phyloP scores from a whole-genome alignment of 225 moss, liverwort and hornwort species.

The Pseudoscleropodium purum region DNA sequence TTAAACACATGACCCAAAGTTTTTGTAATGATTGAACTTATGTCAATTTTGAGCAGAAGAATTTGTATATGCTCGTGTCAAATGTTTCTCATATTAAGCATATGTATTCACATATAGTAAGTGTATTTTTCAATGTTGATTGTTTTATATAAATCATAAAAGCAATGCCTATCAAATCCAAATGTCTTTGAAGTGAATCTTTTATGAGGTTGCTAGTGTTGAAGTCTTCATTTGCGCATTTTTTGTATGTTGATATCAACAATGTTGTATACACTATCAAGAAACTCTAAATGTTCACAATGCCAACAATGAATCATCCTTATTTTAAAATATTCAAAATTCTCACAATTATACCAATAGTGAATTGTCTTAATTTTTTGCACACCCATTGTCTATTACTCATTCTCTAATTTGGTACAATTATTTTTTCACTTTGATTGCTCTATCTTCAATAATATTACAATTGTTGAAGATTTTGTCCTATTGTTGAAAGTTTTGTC shows the following conservation, averaged over 20 bases:
- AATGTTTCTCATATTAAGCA: too few relatives aligned
- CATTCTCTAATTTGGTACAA: rapidly evolving
- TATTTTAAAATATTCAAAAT: not conserved
- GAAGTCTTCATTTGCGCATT: not conserved
- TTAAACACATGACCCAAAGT: too few relatives aligned
- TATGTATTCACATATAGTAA: not conserved
- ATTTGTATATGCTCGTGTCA: rapidly evolving
- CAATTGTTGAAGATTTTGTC: not conserved
- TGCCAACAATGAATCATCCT: not conserved
- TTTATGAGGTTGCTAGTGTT: not conserved
- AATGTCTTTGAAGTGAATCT: not conserved
- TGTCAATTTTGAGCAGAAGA: not conserved
- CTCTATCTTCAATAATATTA: too few relatives aligned
- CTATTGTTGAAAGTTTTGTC: not conserved
- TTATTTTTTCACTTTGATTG: not conserved
- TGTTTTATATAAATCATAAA: rapidly evolving
- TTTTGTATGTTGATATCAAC: not conserved
- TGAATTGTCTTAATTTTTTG: not conserved
- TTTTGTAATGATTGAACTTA: too few relatives aligned
- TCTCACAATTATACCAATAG: rapidly evolving
- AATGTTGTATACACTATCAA: not conserved
- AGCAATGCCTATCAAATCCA: not conserved
- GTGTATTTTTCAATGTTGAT: not conserved
- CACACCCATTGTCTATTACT: not conserved
- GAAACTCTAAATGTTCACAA: not conserved